Base-by-base conservation (phyloP, 2,329 filamentous ascomycete genomes). In the Tolypocladium guangdongense region DNA sequence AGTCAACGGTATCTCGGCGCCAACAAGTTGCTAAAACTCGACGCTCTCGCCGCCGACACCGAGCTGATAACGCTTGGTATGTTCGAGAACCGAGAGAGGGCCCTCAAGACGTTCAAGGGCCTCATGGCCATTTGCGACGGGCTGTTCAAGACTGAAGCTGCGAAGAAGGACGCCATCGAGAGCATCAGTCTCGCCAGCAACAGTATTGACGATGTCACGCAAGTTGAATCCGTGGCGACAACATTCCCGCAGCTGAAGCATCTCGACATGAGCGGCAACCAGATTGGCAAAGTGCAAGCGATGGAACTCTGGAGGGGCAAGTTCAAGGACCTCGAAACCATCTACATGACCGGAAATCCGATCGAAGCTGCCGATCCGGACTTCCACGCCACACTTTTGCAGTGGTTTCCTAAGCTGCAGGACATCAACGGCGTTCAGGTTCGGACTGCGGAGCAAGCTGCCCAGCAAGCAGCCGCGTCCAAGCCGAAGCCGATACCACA, bases 81-180 rank as follows among this genome's bases (percentile, higher is more conserved):
- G 63, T 90, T 95, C 66, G 80, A 83, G 57, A 82, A 75, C 55
- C 81, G 79, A 55, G 82, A 85, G 4, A 84, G 84, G 1, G 83
- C 87, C 47, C 81, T 87, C 58, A 99, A 96, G 68, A 88, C 96
- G 57, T 96, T 97, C 71, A 88, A 88, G 51, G 92, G 88, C 1
- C 77, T 97, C 57, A 95, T 97, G 88, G 83, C 82, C 55, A 84
- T 96, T 48, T 90, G 88, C 66, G 84, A 95, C 52, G 74, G 82
- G 56, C 79, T 86, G 20, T 95, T 96, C 73, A 84, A 86, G 59
- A 84, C 80, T 2, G 66, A 79, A 14, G 76, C 85, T 56, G 84
- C 86, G 50, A 91, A 91, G 67, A 80, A 83, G 50, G 85, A 90
- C 48, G 86, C 86, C 5, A 86, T 99, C 49, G 75, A 86, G 58